Evolutionary conservation across 2,329 filamentous ascomycete genomes (phyloP).

Genomic region (Neonectria neomacrospora): DNA sequence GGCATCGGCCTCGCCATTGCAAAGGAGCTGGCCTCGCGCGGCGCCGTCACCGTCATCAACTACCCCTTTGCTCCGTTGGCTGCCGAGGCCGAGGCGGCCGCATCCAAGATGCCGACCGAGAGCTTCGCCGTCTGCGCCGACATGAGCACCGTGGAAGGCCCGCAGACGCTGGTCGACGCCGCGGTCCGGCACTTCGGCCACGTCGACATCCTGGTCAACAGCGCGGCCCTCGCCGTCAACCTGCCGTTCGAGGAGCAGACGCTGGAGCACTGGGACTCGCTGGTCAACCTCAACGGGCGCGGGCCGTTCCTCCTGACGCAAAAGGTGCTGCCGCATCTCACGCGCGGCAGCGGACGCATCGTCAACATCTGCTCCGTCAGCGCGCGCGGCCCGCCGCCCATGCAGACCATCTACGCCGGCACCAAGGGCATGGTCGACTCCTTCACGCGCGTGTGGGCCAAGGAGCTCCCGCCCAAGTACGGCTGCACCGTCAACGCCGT

Average conservation of each 20-base stretch:
- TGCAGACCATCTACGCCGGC: slow-evolving; percentile 59
- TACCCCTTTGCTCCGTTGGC: slow-evolving; percentile 54
- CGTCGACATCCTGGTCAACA: slow-evolving; percentile 55
- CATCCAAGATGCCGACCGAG: slow-evolving; percentile 42
- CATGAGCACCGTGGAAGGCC: slow-evolving; percentile 51
- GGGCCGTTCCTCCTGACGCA: slow-evolving; percentile 57
- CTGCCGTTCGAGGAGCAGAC: slow-evolving; percentile 52
- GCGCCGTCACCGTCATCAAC: slow-evolving; percentile 22
- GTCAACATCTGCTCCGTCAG: slow-evolving; percentile 55
- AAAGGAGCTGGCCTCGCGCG: slow-evolving; percentile 43
- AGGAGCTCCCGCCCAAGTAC: slow-evolving; percentile 46
- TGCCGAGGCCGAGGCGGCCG: slow-evolving; percentile 39
- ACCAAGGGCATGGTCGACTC: slow-evolving; percentile 62
- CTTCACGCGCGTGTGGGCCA: slow-evolving; percentile 57
- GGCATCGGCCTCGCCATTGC: slow-evolving; percentile 60
- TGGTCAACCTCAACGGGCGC: slow-evolving; percentile 55
- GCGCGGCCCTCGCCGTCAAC: slow-evolving; percentile 51
- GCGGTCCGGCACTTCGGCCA: slow-evolving; percentile 49
- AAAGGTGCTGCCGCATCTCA: slow-evolving; percentile 52
- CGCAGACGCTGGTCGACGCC: slow-evolving; percentile 49
- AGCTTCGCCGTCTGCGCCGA: slow-evolving; percentile 56
- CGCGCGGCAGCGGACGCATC: slow-evolving; percentile 50
- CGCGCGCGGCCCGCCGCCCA: slow-evolving; percentile 48
- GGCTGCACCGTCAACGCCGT: slow-evolving; percentile 30
- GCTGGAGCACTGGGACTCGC: slow-evolving; percentile 51